Evolutionary conservation across 805 yeast species (phyloP), one percentile per base, ranked within the genome.

Genomic region (Kregervanrija fluxuum): DNA sequence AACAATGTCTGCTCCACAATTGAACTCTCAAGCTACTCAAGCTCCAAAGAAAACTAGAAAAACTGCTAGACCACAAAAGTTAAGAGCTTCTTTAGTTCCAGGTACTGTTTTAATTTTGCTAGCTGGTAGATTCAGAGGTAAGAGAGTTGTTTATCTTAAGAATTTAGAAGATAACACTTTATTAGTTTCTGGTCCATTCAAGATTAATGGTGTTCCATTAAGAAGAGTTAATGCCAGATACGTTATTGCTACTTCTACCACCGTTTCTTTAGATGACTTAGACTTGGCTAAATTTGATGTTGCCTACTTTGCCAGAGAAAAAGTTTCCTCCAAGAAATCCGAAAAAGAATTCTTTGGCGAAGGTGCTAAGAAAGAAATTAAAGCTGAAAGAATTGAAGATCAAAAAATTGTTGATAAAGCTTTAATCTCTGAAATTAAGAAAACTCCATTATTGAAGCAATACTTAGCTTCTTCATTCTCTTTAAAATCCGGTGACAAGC

Each of bases 121-220:
- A 69, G 97, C 99, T 64, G 99, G 99, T 72, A 88, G 96, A 76
- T 91, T 89, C 95, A 87, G 99, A 77, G 99, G 99, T 73, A 93
- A 91, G 88, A 90, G 99, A 79, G 99, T 93, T 65, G 97, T 91
- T 58, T 86, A 85, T 85, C 83, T 91, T 71, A 91, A 91, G 84
- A 74, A 82, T 72, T 81, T 93, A 69, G 96, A 88, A 77, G 99
- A 93, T 81, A 88, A 89, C 89, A 91, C 97, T 57, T 79, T 91
- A 64, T 84, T 91, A 69, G 96, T 91, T 55, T 77, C 96, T 53
- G 99, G 99, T 70, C 99, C 99, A 65, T 93, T 93, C 95, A 91
- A 93, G 82, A 85, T 91, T 65, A 91, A 91, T 79, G 99, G 99
- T 80, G 99, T 91, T 60, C 99, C 99, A 72, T 80, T 91, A 71